Evolutionary conservation across 345 rosid genomes (phyloP).

Genomic region (Punica granatum): DNA sequence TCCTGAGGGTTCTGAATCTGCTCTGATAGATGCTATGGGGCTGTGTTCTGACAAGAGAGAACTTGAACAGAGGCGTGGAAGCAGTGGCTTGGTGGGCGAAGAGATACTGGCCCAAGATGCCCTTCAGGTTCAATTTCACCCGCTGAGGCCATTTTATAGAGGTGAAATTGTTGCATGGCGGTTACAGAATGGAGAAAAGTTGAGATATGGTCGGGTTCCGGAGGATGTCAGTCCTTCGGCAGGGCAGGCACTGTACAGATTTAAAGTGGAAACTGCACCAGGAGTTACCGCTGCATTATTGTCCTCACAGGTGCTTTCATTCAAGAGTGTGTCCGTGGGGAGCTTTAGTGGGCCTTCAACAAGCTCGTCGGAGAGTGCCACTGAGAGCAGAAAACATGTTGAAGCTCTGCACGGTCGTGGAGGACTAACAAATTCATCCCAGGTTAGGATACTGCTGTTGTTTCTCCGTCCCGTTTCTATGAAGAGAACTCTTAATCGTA

Average conservation of each 20-base stretch:
- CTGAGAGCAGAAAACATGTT: slow-evolving; percentile 20
- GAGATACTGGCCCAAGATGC: slow-evolving; percentile 79
- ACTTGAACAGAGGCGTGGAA: slow-evolving; percentile 26
- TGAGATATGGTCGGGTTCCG: slow-evolving; percentile 87
- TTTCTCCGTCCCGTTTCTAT: neutral
- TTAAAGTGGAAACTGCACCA: slow-evolving; percentile 70
- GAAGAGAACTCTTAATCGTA: neutral
- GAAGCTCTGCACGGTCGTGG: slow-evolving; percentile 45
- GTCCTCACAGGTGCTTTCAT: slow-evolving; percentile 93
- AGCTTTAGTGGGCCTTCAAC: slow-evolving; percentile 26
- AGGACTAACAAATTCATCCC: slow-evolving; percentile 35
- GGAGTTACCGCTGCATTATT: slow-evolving; percentile 56
- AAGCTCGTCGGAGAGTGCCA: slow-evolving; percentile 22
- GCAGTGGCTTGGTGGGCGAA: slow-evolving; percentile 47
- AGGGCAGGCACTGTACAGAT: slow-evolving; percentile 82
- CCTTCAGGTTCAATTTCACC: slow-evolving; percentile 80
- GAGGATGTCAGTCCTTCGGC: slow-evolving; percentile 89
- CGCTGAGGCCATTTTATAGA: slow-evolving; percentile 82
- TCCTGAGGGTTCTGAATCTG: slow-evolving; percentile 74
- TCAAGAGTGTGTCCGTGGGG: slow-evolving; percentile 54
- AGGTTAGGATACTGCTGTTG: slow-evolving; percentile 37
- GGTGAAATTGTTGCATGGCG: slow-evolving; percentile 96
- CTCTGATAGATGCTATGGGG: slow-evolving; percentile 43
- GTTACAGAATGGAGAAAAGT: slow-evolving; percentile 61
- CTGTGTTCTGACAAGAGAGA: slow-evolving; percentile 51